These are phyloP conservation scores for Epichloe elymi DNA, from an alignment of 2,329 filamentous ascomycete species.

Conservation along the genomic window DNA sequence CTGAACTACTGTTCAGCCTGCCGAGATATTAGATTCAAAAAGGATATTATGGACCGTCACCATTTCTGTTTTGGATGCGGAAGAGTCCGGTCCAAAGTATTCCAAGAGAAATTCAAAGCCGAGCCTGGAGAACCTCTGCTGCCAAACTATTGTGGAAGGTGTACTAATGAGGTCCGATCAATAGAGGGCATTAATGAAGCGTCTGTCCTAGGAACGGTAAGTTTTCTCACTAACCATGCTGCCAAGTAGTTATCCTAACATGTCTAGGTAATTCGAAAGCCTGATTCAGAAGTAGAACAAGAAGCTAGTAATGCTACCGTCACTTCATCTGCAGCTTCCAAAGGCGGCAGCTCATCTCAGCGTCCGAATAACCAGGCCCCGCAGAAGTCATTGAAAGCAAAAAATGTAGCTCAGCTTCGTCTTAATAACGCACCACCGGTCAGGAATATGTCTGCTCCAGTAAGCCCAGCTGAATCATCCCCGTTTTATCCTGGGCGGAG, in stretches of 20 bases:
- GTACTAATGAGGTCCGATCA: conserved; percentile 12
- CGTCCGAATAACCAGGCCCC: neutral
- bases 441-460: neutral
- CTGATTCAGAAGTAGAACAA: neutral
- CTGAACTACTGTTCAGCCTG: conserved; percentile 24
- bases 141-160: conserved; percentile 21
- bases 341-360: neutral
- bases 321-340: neutral
- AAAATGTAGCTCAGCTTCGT: neutral
- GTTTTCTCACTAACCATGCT: neutral
- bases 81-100: conserved; percentile 13
- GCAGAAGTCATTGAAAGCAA: neutral
- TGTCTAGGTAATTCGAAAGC: neutral
- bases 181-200: conserved; percentile 13
- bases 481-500: conserved; percentile 13
- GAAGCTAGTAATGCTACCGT: neutral
- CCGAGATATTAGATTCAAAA: conserved; percentile 13
- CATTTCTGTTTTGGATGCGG: conserved; percentile 30
- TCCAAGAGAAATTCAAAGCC: conserved; percentile 11
- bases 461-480: conserved; percentile 4
- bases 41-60: conserved; percentile 11
- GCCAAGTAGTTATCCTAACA: neutral
- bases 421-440: neutral
- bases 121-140: conserved; percentile 14
- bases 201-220: conserved; percentile 15